Conservation (phyloP, 441 rosid species). For the Populus hybrid region DNA sequence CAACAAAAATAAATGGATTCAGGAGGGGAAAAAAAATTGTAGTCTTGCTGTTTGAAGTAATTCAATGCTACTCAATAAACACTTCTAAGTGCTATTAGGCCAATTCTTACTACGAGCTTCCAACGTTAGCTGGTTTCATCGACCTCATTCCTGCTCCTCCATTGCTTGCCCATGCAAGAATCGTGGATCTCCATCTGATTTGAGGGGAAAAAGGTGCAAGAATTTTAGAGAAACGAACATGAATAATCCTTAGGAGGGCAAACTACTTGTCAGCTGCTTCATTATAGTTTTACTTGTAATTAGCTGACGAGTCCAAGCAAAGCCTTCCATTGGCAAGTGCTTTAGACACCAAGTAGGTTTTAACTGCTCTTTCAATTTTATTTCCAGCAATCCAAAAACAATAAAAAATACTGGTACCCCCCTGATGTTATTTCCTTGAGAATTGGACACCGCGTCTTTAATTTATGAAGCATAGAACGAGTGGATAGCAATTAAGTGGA, state of each 20-base stretch:
- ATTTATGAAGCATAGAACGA: background rate
- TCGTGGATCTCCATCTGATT: conserved; percentile 64
- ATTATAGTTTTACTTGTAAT: no score
- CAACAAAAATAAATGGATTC: background rate
- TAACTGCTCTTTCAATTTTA: background rate
- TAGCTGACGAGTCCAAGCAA: background rate
- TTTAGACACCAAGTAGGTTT: background rate
- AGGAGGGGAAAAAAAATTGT: background rate
- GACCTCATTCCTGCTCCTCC: conserved; percentile 37
- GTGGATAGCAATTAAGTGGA: background rate
- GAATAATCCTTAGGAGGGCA: background rate
- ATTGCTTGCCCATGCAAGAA: conserved; percentile 37
- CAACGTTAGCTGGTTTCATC: background rate
- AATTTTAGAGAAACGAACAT: background rate
- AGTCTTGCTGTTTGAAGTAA: conserved; percentile 10
- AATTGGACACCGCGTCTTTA: background rate
- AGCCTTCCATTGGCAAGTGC: background rate
- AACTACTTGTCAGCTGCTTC: background rate
- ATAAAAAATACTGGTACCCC: background rate
- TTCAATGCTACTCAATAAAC: conserved; percentile 8
- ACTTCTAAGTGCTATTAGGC: background rate
- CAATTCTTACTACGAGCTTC: background rate
- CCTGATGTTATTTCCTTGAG: background rate
- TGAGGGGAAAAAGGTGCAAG: conserved; percentile 9
- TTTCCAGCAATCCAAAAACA: background rate